These are phyloP conservation scores for Phytophthora boehmeriae DNA, from an alignment of 352 stramenopile genomes.

Conservation along the genomic window DNA sequence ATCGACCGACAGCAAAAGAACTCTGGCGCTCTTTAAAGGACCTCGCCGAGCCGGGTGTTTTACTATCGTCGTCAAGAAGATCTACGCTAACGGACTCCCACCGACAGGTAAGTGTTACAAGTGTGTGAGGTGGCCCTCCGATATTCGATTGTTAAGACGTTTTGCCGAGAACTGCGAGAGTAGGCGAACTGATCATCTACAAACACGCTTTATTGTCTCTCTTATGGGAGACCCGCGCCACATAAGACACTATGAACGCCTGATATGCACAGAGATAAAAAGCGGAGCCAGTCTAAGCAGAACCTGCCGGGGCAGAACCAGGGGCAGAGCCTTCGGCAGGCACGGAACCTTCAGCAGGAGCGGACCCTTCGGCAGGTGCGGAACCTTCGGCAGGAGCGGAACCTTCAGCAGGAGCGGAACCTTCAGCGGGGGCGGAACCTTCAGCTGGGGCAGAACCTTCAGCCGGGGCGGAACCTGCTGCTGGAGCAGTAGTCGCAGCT, in stretches of 20 bases:
- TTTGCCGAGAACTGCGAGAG: slow-evolving; percentile 9
- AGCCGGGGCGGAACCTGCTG: background rate
- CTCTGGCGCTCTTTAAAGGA: slow-evolving; percentile 38
- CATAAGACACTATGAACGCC: slow-evolving; percentile 25
- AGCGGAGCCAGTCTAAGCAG: slow-evolving; percentile 33
- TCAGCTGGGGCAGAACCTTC: no score
- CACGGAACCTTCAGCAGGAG: no score
- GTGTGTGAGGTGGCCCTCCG: slow-evolving; percentile 10
- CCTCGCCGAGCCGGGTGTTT: slow-evolving; percentile 18
- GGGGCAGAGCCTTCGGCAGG: no score
- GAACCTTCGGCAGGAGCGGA: slow-evolving; percentile 3
- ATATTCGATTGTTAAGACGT: slow-evolving; percentile 7
- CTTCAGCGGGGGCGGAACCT: no score
- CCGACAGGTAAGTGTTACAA: slow-evolving; percentile 24
- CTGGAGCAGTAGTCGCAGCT: background rate
- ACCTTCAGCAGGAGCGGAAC: no score
- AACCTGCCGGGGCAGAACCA: no score
- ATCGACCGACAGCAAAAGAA: slow-evolving; percentile 61
- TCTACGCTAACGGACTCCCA: slow-evolving; percentile 30
- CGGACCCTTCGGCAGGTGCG: no score
- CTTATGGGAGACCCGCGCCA: slow-evolving; percentile 32
- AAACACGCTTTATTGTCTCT: slow-evolving; percentile 41
- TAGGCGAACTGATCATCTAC: slow-evolving; percentile 25
- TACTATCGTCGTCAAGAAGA: slow-evolving; percentile 24
- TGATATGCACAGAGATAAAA: slow-evolving; percentile 40